Conservation (phyloP, 2,329 filamentous ascomycete species). For the Curvularia sp. region DNA sequence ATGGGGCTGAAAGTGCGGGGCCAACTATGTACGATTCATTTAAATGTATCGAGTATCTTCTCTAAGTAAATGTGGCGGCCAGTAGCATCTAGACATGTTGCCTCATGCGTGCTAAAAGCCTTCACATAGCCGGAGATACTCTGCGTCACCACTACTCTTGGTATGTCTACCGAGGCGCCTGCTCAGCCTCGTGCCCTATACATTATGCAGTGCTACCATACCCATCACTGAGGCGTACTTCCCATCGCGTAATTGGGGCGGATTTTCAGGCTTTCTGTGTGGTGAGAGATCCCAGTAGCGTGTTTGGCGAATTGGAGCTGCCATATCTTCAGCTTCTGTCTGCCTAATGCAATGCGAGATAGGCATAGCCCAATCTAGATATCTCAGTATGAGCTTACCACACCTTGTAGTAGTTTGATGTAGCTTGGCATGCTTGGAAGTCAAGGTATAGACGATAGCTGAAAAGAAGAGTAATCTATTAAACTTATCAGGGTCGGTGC, state of each 20-base stretch:
- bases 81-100: background rate
- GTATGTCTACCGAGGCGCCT: background rate
- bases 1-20: constrained; percentile 13
- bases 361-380: constrained; percentile 4
- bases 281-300: background rate
- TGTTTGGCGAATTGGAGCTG: constrained; percentile 1
- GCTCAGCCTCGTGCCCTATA: background rate
- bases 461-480: background rate
- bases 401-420: constrained; percentile 2
- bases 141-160: background rate
- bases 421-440: constrained; percentile 8
- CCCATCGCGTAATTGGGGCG: background rate
- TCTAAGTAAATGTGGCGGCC: background rate
- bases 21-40: background rate
- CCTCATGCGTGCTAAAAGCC: constrained; percentile 1
- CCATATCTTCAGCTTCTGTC: background rate
- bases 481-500: constrained; percentile 3
- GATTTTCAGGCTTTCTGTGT: background rate
- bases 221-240: background rate
- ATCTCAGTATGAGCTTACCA: constrained; percentile 5
- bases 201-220: constrained; percentile 2
- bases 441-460: background rate
- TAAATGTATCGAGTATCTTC: constrained; percentile 6
- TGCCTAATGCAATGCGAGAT: background rate
- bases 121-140: constrained; percentile 1